These are phyloP conservation scores for Phaffia rhodozyma DNA, from an alignment of 1,284 basidiomycete genomes.

Conservation along the genomic window DNA sequence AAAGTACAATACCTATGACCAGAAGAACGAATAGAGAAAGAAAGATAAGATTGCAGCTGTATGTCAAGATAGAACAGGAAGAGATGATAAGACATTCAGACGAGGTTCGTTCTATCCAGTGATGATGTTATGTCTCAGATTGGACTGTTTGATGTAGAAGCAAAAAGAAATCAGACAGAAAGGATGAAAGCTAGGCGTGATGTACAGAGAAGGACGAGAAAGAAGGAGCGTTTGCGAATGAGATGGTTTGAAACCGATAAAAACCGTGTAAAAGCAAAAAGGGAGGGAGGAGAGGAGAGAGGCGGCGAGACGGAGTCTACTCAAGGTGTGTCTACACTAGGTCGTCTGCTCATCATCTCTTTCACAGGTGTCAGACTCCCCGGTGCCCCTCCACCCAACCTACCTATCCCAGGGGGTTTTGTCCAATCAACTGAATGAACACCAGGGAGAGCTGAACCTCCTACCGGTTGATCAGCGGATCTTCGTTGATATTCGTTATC, in stretches of 20 bases:
- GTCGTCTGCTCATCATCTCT: background rate
- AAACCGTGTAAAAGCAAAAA: background rate
- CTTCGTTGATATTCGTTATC: constrained; percentile 27
- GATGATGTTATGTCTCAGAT: no score
- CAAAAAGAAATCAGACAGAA: no score
- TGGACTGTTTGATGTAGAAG: no score
- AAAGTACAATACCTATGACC: no score
- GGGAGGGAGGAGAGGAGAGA: background rate
- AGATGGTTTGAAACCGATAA: background rate
- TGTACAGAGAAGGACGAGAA: no score
- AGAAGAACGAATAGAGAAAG: no score
- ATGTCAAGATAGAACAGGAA: no score
- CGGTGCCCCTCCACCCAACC: constrained; percentile 1
- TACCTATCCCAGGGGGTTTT: background rate
- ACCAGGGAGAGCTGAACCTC: constrained; percentile 31
- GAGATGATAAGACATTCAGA: no score
- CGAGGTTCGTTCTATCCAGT: no score
- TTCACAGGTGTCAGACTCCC: constrained; percentile 6
- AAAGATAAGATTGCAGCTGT: no score
- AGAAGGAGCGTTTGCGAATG: background rate
- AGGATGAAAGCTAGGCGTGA: no score
- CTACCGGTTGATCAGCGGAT: constrained; percentile 25
- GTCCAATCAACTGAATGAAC: background rate
- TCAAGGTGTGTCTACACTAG: background rate
- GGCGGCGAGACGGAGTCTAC: background rate